Base-by-base conservation (phyloP, 2,329 filamentous ascomycete species). In the Pseudopithomyces chartarum region DNA sequence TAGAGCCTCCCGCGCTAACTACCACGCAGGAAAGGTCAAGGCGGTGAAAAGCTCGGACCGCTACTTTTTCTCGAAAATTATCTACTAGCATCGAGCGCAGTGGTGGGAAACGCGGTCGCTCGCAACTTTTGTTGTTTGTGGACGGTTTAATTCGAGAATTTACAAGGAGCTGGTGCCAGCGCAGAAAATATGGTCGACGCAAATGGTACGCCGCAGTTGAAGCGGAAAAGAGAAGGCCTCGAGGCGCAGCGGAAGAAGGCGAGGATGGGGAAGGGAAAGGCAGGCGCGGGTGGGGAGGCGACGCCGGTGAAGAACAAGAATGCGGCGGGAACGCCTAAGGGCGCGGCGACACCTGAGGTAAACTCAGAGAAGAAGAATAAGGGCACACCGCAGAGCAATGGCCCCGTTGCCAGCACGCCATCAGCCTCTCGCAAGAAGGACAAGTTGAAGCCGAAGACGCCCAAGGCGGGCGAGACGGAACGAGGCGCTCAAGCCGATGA, bases 221-320 rank as follows among this genome's bases (percentile, higher is more conserved):
- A 77, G 56, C 52, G 61, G 55, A 72, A 69, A 70, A 64, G 58
- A 47, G 68, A 66, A 56, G 70, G 62, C 29, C 64, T 59, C 5
- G 68, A 64, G 55, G 61, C 66, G 47, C 61, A 65, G 38, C 59
- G 66, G 53, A 70, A 73, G 57, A 69, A 64, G 57, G 59, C 64
- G 12, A 74, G 69, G 55, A 73, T 61, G 43, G 66, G 62, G 50
- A 71, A 66, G 60, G 63, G 60, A 42, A 54, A 52, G 19, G 45
- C 49, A 11, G 47, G 13, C n/a, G 64, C 47, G 29, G 23, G 63
- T 36, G 64, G 59, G 39, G 56, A 59, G 52, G 58, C 60, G 56
- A 56, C 61, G 13, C 54, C 47, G 11, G 22, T 47, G 52, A 54
- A 57, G 42, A 54, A 20, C 6, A 47, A 52, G 15, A 52, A 43